Evolutionary conservation across 352 stramenopile genomes (phyloP).

Genomic region (Phytophthora brassicae): DNA sequence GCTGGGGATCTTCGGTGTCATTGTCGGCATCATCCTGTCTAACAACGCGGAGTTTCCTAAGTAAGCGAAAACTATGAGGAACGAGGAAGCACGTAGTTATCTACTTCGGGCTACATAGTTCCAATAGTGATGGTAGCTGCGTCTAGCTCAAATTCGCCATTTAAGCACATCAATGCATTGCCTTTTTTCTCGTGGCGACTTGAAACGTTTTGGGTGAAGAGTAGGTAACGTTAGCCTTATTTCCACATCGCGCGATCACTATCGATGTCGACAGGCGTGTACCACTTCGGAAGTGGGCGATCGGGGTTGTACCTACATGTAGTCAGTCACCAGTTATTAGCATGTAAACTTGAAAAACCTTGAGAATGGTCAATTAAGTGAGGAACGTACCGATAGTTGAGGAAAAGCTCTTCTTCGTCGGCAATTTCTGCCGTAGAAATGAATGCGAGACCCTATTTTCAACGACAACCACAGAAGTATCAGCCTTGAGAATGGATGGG

Average conservation of each 20-base stretch:
- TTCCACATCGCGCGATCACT: constrained; percentile 87
- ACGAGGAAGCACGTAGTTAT: not conserved
- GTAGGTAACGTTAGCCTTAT: no score
- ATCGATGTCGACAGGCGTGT: constrained; percentile 78
- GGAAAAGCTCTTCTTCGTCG: constrained; percentile 78
- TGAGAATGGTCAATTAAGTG: not conserved
- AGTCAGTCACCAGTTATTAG: not conserved
- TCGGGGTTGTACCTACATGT: constrained; percentile 87
- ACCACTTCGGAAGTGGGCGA: constrained; percentile 74
- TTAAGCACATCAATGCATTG: constrained; percentile 44
- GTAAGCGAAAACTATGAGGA: constrained; percentile 34
- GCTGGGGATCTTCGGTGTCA: constrained; percentile 98
- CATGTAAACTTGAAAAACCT: not conserved
- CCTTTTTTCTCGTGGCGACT: constrained; percentile 13
- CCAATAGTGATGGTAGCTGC: constrained; percentile 3
- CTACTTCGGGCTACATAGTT: constrained; percentile 1
- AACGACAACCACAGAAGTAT: not conserved
- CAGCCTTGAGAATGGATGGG: not conserved
- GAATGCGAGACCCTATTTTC: constrained; percentile 65
- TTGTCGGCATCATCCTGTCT: constrained; percentile 98
- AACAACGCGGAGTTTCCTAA: constrained; percentile 96
- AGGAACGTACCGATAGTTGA: constrained; percentile 70
- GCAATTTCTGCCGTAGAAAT: constrained; percentile 79
- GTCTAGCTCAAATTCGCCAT: constrained; percentile 20
- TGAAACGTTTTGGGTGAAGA: not conserved